Conservation (phyloP, 805 yeast genomes). For the Candida namnaoensis region DNA sequence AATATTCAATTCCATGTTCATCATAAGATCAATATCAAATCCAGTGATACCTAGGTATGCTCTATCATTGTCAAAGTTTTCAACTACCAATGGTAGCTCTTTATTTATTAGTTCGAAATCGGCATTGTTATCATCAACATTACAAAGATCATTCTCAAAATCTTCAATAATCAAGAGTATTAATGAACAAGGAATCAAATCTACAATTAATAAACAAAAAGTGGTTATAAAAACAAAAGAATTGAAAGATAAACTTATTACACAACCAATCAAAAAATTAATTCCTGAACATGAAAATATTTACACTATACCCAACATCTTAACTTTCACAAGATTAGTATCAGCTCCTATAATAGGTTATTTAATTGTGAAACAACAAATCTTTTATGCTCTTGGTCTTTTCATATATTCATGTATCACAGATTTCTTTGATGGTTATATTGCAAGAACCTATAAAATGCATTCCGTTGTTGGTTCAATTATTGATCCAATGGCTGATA, state of each 20-base stretch:
- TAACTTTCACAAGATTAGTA: slow-evolving; percentile 74
- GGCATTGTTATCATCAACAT: no score
- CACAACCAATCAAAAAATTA: slow-evolving; percentile 19
- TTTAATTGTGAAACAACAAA: slow-evolving; percentile 55
- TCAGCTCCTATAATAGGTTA: slow-evolving; percentile 84
- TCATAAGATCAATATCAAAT: no score
- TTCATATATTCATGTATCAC: slow-evolving; percentile 85
- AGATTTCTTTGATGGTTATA: slow-evolving; percentile 84
- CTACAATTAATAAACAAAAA: not conserved
- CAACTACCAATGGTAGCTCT: no score
- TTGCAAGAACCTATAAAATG: slow-evolving; percentile 76
- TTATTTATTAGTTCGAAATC: no score
- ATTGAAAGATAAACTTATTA: slow-evolving; percentile 18
- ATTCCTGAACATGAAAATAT: slow-evolving; percentile 44
- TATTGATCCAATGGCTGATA: slow-evolving; percentile 94
- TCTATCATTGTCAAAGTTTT: no score
- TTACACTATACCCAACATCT: slow-evolving; percentile 78
- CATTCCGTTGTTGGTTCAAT: slow-evolving; percentile 82
- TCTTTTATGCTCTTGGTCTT: slow-evolving; percentile 57
- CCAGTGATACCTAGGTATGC: no score
- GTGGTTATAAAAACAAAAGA: slow-evolving; percentile 11
- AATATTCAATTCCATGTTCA: no score
- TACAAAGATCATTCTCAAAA: not conserved
- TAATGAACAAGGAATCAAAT: not conserved
- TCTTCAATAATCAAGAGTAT: no score